A percentile compares a stretch with the other conserved stretches of the same genome.
phyloP scores from a whole-genome alignment of 2,329 filamentous ascomycete species.

The Microdochium paspali region DNA sequence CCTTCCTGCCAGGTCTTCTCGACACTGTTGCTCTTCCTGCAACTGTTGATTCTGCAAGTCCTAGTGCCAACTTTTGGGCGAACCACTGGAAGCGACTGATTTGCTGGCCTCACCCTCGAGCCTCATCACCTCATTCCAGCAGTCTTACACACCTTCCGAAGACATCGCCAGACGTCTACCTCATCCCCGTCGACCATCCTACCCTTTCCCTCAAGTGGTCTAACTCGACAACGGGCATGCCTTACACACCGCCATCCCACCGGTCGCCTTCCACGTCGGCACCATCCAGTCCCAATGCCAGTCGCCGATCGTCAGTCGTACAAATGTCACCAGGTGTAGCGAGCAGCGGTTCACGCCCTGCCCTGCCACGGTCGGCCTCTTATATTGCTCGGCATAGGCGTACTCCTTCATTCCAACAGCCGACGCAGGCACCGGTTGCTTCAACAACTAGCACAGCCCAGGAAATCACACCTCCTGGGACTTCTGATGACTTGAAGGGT shows the following conservation, averaged over 20 bases:
- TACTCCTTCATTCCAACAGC: conserved; percentile 34
- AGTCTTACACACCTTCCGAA: conserved; percentile 9
- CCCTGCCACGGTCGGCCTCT: conserved; percentile 54
- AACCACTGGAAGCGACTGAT: background rate
- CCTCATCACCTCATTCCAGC: conserved; percentile 14
- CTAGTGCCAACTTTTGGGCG: background rate
- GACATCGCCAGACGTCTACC: conserved; percentile 8
- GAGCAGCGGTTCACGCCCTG: conserved; percentile 34
- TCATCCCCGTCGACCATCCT: conserved; percentile 11
- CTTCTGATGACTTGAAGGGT: conserved; percentile 38
- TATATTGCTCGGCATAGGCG: conserved; percentile 57
- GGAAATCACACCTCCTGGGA: conserved; percentile 37
- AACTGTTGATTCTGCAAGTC: background rate
- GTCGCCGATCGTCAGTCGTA: conserved; percentile 49
- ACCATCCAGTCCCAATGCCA: conserved; percentile 44
- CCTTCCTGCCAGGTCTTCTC: background rate
- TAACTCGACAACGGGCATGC: conserved; percentile 50
- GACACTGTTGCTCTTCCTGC: background rate
- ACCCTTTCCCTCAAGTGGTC: conserved; percentile 13
- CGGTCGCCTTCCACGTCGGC: conserved; percentile 52
- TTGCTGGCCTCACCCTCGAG: background rate
- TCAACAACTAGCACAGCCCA: conserved; percentile 18
- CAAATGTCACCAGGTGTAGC: conserved; percentile 24
- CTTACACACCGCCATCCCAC: conserved; percentile 75
- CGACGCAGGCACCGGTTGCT: conserved; percentile 8